A percentile compares a stretch with the other conserved stretches of the same genome.
These are phyloP conservation scores for Gossypium herbaceum DNA, from an alignment of 345 rosid species.

Conservation along the genomic window DNA sequence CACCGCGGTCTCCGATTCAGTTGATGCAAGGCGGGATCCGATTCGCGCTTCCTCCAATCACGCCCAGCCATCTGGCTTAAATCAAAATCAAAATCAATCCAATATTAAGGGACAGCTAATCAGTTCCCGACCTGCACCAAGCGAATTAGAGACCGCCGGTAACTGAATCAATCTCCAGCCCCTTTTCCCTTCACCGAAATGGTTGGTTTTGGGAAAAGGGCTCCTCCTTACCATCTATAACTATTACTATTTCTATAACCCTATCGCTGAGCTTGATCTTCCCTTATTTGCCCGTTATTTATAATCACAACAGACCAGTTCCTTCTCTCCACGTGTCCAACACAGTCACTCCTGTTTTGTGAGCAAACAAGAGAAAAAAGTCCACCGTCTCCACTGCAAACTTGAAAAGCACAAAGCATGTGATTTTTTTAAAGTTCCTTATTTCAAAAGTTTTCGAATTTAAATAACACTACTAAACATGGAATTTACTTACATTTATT, in stretches of 20 bases:
- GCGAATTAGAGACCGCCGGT: slow-evolving; percentile 91
- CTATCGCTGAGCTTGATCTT: slow-evolving; percentile 14
- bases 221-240: neutral
- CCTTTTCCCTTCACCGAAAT: neutral
- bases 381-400: neutral
- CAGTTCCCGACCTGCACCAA: slow-evolving; percentile 99
- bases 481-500: too few species aligned
- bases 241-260: slow-evolving; percentile 15
- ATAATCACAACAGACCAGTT: slow-evolving; percentile 34
- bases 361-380: neutral
- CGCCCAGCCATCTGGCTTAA: slow-evolving; percentile 21
- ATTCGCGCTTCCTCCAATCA: slow-evolving; percentile 36
- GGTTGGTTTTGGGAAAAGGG: neutral
- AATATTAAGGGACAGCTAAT: slow-evolving; percentile 25
- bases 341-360: neutral
- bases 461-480: neutral
- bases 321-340: slow-evolving; percentile 28
- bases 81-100: neutral
- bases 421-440: neutral
- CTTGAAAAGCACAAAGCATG: neutral
- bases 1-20: slow-evolving; percentile 94
- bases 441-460: neutral
- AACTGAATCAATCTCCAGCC: slow-evolving; percentile 28
- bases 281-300: slow-evolving; percentile 23
- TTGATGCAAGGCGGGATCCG: slow-evolving; percentile 97